A percentile compares a stretch with the other conserved stretches of the same genome.
These are phyloP conservation scores for Scytalidium sp. DNA, from an alignment of 2,329 filamentous ascomycete genomes.

Conservation along the genomic window DNA sequence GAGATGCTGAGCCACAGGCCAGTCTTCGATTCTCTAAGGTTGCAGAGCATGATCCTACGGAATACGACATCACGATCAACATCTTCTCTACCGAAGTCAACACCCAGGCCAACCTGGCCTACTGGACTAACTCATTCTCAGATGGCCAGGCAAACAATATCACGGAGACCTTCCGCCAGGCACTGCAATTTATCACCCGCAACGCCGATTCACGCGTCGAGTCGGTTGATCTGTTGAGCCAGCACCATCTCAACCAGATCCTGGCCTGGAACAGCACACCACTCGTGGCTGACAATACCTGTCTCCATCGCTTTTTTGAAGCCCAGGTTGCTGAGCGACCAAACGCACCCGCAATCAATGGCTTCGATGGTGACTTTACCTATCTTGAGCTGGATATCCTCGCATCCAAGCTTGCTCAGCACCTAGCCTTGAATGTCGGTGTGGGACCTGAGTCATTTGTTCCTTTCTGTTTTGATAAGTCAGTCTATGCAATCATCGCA, in stretches of 20 bases:
- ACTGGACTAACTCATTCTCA: slow-evolving; percentile 37
- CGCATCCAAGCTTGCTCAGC: slow-evolving; percentile 6
- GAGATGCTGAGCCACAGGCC: too few species aligned
- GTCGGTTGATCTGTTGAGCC: slow-evolving; percentile 7
- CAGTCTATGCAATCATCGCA: slow-evolving; percentile 20
- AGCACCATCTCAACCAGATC: slow-evolving; percentile 5
- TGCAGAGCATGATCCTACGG: slow-evolving; percentile 33
- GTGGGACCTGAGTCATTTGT: slow-evolving; percentile 12
- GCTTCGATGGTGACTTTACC: slow-evolving; percentile 16
- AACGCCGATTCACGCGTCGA: slow-evolving; percentile 8
- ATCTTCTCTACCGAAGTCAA: slow-evolving; percentile 32
- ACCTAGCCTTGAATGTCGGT: slow-evolving; percentile 5
- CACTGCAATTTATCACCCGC: slow-evolving; percentile 27
- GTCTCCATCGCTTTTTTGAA: slow-evolving; percentile 9
- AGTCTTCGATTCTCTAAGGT: slow-evolving; percentile 28
- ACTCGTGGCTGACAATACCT: slow-evolving; percentile 5
- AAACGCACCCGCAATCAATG: slow-evolving; percentile 11
- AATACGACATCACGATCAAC: slow-evolving; percentile 37
- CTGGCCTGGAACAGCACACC: slow-evolving; percentile 13
- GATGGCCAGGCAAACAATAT: slow-evolving; percentile 35
- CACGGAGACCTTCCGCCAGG: slow-evolving; percentile 33
- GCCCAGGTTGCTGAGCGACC: slow-evolving; percentile 6
- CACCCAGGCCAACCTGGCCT: slow-evolving; percentile 35
- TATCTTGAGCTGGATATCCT: slow-evolving; percentile 13
- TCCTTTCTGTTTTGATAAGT: slow-evolving; percentile 20